Percentiles rank a stretch among this genome's conserved stretches.
phyloP scores from a whole-genome alignment of 768 basidiomycete genomes.

The Lyophyllum shimeji region DNA sequence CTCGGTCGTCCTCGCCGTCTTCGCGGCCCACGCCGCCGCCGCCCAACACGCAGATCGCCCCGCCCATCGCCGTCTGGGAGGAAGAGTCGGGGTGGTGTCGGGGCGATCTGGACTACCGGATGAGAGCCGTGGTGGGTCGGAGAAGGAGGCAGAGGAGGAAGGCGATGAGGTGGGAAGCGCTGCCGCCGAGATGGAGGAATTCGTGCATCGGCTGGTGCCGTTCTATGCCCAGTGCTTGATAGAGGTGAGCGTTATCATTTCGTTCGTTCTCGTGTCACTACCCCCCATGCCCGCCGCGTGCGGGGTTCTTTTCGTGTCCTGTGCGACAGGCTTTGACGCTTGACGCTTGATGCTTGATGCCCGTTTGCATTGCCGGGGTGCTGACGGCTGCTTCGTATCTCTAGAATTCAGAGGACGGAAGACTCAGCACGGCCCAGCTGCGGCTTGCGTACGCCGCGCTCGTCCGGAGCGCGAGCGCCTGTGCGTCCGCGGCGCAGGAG shows the following conservation, averaged over 20 bases:
- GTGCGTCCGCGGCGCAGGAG: constrained; percentile 30
- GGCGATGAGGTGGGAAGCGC: background rate
- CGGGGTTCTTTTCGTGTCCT: too few relatives aligned
- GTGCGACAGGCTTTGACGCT: too few relatives aligned
- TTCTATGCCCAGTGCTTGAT: constrained; percentile 74
- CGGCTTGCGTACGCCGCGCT: constrained; percentile 75
- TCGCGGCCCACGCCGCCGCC: constrained; percentile 56
- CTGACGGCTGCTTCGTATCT: constrained; percentile 1
- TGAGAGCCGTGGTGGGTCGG: too few relatives aligned
- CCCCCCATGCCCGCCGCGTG: background rate
- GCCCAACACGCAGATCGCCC: constrained; percentile 33
- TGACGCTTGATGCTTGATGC: too few relatives aligned
- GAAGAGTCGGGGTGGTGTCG: too few relatives aligned
- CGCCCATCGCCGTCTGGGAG: too few relatives aligned
- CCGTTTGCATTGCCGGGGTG: constrained; percentile 8
- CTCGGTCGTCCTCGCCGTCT: constrained; percentile 76
- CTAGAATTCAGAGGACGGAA: constrained; percentile 65
- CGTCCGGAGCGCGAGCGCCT: constrained; percentile 56
- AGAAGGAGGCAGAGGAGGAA: too few relatives aligned
- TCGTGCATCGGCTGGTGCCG: constrained; percentile 61
- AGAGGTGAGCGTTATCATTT: constrained; percentile 44
- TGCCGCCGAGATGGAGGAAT: constrained; percentile 22
- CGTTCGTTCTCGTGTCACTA: background rate
- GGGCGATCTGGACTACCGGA: constrained; percentile 2
- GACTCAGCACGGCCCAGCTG: constrained; percentile 64